Evolutionary conservation across 2,329 filamentous ascomycete species (phyloP), one percentile per base, ranked within the genome.

Genomic region (Penicillium sp.): DNA sequence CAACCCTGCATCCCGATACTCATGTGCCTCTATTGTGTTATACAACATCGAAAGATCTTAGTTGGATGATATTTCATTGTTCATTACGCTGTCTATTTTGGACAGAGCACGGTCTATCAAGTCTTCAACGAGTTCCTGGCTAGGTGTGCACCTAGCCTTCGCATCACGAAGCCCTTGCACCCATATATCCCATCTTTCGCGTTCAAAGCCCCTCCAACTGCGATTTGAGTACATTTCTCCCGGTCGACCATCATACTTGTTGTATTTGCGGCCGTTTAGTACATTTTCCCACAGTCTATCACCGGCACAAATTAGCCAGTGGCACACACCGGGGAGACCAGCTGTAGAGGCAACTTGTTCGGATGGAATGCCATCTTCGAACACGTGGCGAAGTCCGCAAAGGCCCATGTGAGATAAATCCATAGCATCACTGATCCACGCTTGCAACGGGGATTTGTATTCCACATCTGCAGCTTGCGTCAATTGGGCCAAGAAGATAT

Each of bases 261-360:
- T 53, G 42, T 53, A 53, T 30, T 33, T 30, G 4, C 50, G 42
- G 6, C 16, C 11, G 11, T 53, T 53, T 28, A 53, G 26, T 7
- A 53, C 50, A 40, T 53, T 53, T 25, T 53, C 35, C 50, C 50
- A 53, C 7, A 53, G 19, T 33, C 50, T 46, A 22, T 53, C 42
- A 10, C 50, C 50, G n/a, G 50, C 50, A 40, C 50, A 53, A 4
- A 53, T 17, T n/a, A 53, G 17, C 50, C 50, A 53, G 26, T 47
- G 47, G 12, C 50, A 53, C 16, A 53, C 50, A 6, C 50, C 35
- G 11, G 47, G 7, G 17, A 53, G n/a, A 31, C 42, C 50, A 17
- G 37, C 50, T 4, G 42, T 46, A 14, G 50, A 47, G 8, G 26
- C 19, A 10, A 41, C 5, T 19, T 41, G 35, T 17, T 47, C 36